A percentile compares a stretch with the other conserved stretches of the same genome.
These are phyloP conservation scores for Talaromyces ruber DNA, from an alignment of 495 filamentous ascomycete species.

Conservation along the genomic window DNA sequence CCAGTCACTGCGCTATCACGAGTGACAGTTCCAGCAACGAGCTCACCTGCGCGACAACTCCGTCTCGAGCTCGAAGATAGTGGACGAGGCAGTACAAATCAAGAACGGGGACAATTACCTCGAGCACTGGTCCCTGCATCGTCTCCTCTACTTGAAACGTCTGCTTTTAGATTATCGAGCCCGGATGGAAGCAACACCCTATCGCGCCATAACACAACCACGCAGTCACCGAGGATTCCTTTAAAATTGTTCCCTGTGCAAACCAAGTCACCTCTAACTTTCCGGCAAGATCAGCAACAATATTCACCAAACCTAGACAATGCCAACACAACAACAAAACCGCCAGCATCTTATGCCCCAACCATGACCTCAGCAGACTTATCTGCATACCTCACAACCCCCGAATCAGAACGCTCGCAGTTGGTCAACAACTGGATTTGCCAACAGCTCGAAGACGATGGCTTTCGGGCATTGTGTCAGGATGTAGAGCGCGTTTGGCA, in stretches of 20 bases:
- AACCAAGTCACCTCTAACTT: neutral
- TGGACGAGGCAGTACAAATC: neutral
- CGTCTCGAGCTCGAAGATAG: slow-evolving; percentile 6
- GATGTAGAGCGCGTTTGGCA: slow-evolving; percentile 38
- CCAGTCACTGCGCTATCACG: slow-evolving; percentile 1
- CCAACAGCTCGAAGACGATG: slow-evolving; percentile 33
- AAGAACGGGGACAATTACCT: neutral
- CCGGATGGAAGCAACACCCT: neutral
- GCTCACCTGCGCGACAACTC: slow-evolving; percentile 5
- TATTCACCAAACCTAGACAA: slow-evolving; percentile 2
- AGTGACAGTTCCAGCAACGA: neutral
- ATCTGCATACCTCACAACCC: slow-evolving; percentile 23
- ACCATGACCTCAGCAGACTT: slow-evolving; percentile 16
- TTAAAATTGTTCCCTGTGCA: neutral
- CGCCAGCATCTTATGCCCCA: slow-evolving; percentile 2
- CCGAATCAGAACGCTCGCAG: slow-evolving; percentile 24
- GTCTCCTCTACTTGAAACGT: slow-evolving; percentile 1
- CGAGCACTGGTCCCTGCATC: neutral
- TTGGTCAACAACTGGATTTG: slow-evolving; percentile 37
- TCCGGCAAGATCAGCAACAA: neutral
- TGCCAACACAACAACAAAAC: slow-evolving; percentile 11
- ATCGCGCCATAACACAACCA: neutral
- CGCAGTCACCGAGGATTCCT: neutral
- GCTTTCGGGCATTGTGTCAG: slow-evolving; percentile 31
- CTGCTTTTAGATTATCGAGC: neutral